A percentile compares a stretch with the other conserved stretches of the same genome.
Conservation (phyloP, 2,329 filamentous ascomycete species). For the Nemania diffusa region DNA sequence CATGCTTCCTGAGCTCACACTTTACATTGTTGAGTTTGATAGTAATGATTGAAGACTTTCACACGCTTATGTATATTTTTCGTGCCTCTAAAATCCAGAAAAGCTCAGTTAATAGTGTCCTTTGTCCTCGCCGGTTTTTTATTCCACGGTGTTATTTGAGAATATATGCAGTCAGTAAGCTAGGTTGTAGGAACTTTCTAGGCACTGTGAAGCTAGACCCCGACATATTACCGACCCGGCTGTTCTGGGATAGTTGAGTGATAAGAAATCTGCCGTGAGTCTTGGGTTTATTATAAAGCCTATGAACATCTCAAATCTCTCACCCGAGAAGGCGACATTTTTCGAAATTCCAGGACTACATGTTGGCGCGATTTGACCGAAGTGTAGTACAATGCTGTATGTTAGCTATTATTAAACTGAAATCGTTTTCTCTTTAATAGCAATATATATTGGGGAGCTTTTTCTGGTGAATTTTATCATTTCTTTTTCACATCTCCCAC, state of each 20-base stretch:
- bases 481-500: conserved; percentile 59
- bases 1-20: conserved; percentile 64
- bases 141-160: conserved; percentile 61
- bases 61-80: conserved; percentile 50
- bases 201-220: conserved; percentile 59
- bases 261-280: conserved; percentile 65
- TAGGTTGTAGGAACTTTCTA: conserved; percentile 65
- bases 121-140: conserved; percentile 67
- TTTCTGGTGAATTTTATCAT: conserved; percentile 41
- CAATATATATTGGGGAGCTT: conserved; percentile 61
- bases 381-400: conserved; percentile 70
- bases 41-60: conserved; percentile 26
- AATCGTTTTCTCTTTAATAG: conserved; percentile 65
- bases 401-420: conserved; percentile 65
- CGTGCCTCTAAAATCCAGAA: conserved; percentile 65
- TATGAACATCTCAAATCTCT: conserved; percentile 65
- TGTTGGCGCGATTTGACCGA: conserved; percentile 63
- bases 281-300: conserved; percentile 61
- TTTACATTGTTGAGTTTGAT: conserved; percentile 64
- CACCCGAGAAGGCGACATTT: conserved; percentile 57
- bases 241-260: conserved; percentile 70
- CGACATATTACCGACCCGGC: conserved; percentile 65
- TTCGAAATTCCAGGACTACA: conserved; percentile 66
- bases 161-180: conserved; percentile 67
- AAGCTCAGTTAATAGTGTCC: no score